These are phyloP conservation scores for Aspergillus pseudoterreus DNA, from an alignment of 2,329 filamentous ascomycete species.

Conservation along the genomic window DNA sequence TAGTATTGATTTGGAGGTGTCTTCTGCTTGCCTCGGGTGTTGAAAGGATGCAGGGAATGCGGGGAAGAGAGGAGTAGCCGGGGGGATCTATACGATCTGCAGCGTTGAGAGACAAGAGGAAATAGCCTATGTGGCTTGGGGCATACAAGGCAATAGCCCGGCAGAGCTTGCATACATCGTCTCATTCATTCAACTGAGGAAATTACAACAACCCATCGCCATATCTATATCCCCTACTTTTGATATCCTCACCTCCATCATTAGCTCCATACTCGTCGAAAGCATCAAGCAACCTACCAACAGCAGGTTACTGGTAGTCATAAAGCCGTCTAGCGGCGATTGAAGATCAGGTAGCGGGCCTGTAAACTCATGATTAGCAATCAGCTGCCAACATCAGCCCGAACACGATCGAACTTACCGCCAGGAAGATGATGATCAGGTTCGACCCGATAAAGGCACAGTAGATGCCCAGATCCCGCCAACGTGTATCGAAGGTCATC, in stretches of 20 bases:
- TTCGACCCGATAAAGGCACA: conserved; percentile 74
- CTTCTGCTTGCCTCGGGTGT: not conserved
- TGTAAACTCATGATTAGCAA: not conserved
- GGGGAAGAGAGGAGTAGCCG: not conserved
- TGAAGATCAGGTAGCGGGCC: conserved; percentile 4
- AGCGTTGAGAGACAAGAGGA: not conserved
- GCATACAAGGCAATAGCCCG: not conserved
- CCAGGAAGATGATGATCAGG: conserved; percentile 60
- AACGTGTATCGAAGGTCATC: conserved; percentile 65
- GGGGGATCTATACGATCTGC: not conserved
- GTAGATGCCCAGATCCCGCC: conserved; percentile 80
- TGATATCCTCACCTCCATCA: not conserved
- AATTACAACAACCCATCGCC: no score
- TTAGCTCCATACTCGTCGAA: not conserved
- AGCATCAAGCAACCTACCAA: not conserved
- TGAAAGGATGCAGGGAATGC: not conserved
- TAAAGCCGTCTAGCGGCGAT: not conserved
- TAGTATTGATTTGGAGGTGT: not conserved
- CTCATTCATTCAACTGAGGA: no score
- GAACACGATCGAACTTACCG: conserved; percentile 38
- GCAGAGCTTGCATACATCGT: no score
- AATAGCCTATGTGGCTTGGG: not conserved
- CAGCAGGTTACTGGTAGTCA: not conserved
- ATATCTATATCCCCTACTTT: not conserved
- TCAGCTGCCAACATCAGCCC: not conserved